A percentile compares a stretch with the other conserved stretches of the same genome.
These are phyloP conservation scores for Ceratobasidium sp. DNA, from an alignment of 1,284 basidiomycete species.

Conservation along the genomic window DNA sequence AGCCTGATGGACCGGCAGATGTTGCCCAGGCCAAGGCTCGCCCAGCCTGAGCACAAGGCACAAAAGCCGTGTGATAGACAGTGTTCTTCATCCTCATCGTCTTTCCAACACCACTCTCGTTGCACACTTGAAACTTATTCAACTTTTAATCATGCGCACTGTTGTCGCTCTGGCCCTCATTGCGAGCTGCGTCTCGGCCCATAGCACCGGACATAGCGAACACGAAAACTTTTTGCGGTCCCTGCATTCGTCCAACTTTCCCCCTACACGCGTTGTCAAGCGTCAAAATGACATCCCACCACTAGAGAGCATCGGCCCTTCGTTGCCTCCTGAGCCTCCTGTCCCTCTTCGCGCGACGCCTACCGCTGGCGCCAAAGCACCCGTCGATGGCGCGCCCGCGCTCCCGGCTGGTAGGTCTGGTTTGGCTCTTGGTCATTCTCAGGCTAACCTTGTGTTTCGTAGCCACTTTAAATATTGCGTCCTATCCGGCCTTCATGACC, in stretches of 20 bases:
- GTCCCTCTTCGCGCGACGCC: slow-evolving; percentile 48
- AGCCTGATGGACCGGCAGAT: slow-evolving; percentile 4
- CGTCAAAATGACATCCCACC: slow-evolving; percentile 36
- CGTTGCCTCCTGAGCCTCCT: slow-evolving; percentile 26
- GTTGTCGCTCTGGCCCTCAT: slow-evolving; percentile 11
- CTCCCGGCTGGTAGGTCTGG: slow-evolving; percentile 48
- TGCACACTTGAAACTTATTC: slow-evolving; percentile 7
- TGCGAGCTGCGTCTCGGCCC: slow-evolving; percentile 26
- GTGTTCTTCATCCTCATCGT: slow-evolving; percentile 4
- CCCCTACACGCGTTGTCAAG: slow-evolving; percentile 22
- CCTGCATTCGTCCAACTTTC: slow-evolving; percentile 40
- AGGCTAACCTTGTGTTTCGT: slow-evolving; percentile 7
- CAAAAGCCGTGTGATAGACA: not conserved
- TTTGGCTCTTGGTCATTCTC: slow-evolving; percentile 5
- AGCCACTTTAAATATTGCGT: slow-evolving; percentile 41
- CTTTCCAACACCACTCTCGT: slow-evolving; percentile 27
- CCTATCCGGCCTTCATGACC: slow-evolving; percentile 52
- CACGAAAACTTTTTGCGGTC: slow-evolving; percentile 39
- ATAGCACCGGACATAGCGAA: slow-evolving; percentile 11
- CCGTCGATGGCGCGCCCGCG: slow-evolving; percentile 48
- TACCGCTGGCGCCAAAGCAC: slow-evolving; percentile 49
- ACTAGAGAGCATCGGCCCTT: slow-evolving; percentile 28
- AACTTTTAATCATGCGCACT: slow-evolving; percentile 25
- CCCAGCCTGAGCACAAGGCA: not conserved
- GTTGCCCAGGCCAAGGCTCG: not conserved